These are phyloP conservation scores for Sutorius eximius DNA, from an alignment of 1,284 basidiomycete genomes.

Conservation along the genomic window DNA sequence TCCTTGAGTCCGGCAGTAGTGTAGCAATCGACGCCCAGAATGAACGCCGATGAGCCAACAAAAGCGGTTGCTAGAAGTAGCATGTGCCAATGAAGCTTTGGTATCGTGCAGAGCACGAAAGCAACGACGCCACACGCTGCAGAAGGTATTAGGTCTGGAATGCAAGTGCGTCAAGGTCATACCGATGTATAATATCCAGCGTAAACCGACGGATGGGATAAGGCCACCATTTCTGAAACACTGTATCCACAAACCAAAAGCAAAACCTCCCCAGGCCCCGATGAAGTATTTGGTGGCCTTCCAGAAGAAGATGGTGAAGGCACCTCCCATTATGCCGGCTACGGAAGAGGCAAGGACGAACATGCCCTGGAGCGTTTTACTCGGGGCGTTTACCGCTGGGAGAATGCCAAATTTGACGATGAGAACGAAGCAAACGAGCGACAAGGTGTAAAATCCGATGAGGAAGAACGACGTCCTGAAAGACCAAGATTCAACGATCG, in stretches of 20 bases:
- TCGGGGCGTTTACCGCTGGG: conserved; percentile 79
- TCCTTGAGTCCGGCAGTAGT: conserved; percentile 91
- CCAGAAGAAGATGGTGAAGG: conserved; percentile 87
- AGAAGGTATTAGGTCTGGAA: conserved; percentile 20
- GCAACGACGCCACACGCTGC: conserved; percentile 56
- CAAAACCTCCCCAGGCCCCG: conserved; percentile 87
- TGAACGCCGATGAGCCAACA: conserved; percentile 90
- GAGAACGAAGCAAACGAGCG: conserved; percentile 83
- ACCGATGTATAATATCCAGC: conserved; percentile 90
- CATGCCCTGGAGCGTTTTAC: conserved; percentile 76
- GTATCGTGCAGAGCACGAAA: conserved; percentile 64
- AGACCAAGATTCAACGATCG: conserved; percentile 14
- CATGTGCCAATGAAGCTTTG: conserved; percentile 76
- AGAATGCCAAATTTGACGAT: conserved; percentile 89
- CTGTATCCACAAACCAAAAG: conserved; percentile 84
- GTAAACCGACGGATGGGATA: conserved; percentile 69
- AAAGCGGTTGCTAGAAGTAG: conserved; percentile 82
- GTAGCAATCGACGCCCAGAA: conserved; percentile 92
- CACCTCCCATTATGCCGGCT: conserved; percentile 82
- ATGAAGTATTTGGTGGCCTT: conserved; percentile 84
- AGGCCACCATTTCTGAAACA: conserved; percentile 82
- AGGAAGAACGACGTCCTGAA: conserved; percentile 89
- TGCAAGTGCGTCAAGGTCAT: conserved; percentile 17
- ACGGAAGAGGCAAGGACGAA: conserved; percentile 84
- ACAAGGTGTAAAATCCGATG: conserved; percentile 85